These are phyloP conservation scores for Gnomoniopsis sp. DNA, from an alignment of 2,329 filamentous ascomycete genomes.

Conservation along the genomic window DNA sequence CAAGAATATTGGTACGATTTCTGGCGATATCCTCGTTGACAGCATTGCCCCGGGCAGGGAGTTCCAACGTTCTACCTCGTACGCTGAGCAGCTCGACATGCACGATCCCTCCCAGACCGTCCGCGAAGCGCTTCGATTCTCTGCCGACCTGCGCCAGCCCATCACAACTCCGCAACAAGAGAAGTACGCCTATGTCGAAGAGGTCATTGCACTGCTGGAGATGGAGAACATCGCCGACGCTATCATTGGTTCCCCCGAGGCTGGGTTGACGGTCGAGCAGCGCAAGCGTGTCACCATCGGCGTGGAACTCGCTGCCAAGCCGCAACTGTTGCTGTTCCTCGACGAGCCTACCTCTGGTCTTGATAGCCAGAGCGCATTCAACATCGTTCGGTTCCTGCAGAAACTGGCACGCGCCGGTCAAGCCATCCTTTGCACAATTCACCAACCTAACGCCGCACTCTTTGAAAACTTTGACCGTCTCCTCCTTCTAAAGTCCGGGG, in stretches of 20 bases:
- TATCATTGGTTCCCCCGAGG: conserved; percentile 58
- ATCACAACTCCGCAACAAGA: conserved; percentile 50
- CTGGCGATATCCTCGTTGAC: conserved; percentile 56
- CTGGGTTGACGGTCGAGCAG: conserved; percentile 66
- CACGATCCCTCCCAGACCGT: conserved; percentile 62
- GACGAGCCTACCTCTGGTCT: conserved; percentile 78
- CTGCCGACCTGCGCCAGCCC: conserved; percentile 57
- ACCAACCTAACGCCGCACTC: conserved; percentile 81
- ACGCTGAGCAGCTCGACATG: conserved; percentile 60
- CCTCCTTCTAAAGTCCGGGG: conserved; percentile 73
- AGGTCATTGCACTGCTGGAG: conserved; percentile 53
- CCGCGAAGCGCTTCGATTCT: conserved; percentile 61
- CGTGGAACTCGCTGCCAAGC: conserved; percentile 83
- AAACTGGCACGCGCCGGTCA: conserved; percentile 78
- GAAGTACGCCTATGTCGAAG: conserved; percentile 58
- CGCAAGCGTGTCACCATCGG: conserved; percentile 76
- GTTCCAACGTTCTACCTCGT: conserved; percentile 60
- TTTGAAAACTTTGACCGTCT: conserved; percentile 88
- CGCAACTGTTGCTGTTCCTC: conserved; percentile 71
- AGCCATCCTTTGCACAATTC: conserved; percentile 86
- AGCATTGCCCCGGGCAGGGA: conserved; percentile 53
- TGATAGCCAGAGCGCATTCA: conserved; percentile 69
- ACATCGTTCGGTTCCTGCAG: conserved; percentile 74
- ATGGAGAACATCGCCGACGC: conserved; percentile 58
- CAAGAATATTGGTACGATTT: conserved; percentile 60